Conservation (phyloP, 2,329 filamentous ascomycete species). For the Didymella pomorum region DNA sequence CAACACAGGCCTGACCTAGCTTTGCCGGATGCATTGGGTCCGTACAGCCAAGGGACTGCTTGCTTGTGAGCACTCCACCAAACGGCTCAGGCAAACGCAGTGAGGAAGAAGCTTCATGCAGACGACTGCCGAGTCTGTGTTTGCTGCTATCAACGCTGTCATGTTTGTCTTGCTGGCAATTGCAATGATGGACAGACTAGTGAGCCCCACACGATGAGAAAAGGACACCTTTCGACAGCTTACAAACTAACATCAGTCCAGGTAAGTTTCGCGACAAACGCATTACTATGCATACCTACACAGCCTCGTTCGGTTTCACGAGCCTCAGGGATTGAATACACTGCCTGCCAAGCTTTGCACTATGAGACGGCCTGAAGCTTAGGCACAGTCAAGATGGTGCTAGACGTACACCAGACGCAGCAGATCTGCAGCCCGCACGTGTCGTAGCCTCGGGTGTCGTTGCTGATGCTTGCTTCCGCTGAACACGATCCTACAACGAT, state of each 20-base stretch:
- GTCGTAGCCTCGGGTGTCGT: conserved; percentile 7
- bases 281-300: conserved; percentile 14
- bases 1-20: conserved; percentile 22
- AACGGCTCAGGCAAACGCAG: conserved; percentile 1
- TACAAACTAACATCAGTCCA: background rate
- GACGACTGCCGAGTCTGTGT: background rate
- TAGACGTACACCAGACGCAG: conserved; percentile 9
- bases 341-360: conserved; percentile 38
- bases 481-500: background rate
- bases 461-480: conserved; percentile 11
- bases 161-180: background rate
- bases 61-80: conserved; percentile 2
- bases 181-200: background rate
- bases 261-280: background rate
- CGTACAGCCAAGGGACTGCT: conserved; percentile 10
- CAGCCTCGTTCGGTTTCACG: conserved; percentile 35
- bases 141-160: background rate
- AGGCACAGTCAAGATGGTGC: conserved; percentile 20
- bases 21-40: conserved; percentile 8
- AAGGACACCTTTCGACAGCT: background rate
- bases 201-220: background rate
- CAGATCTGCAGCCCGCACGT: conserved; percentile 7
- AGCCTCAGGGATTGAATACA: conserved; percentile 28
- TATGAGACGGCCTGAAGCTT: conserved; percentile 33
- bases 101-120: conserved; percentile 1